Percentiles rank a stretch among this genome's conserved stretches.
phyloP scores from a whole-genome alignment of 2,329 filamentous ascomycete genomes.

The Verticillium longisporum region DNA sequence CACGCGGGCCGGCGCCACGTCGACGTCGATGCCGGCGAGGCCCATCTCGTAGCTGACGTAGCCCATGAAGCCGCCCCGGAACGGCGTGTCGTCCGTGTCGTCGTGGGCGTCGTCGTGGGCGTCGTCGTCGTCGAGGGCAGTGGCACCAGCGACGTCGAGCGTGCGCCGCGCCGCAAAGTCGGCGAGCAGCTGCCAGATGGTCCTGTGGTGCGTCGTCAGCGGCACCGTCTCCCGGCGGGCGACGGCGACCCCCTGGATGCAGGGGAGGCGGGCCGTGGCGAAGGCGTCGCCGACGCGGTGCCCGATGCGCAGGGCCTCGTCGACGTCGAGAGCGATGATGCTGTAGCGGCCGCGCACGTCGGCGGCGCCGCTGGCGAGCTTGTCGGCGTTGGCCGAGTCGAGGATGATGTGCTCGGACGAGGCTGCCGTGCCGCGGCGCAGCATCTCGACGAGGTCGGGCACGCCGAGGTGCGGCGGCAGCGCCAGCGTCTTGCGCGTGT shows the following conservation, averaged over 20 bases:
- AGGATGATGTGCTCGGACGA: constrained; percentile 44
- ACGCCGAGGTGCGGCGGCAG: constrained; percentile 40
- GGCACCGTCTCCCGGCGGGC: constrained; percentile 19
- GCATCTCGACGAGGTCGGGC: constrained; percentile 46
- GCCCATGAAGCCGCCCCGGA: constrained; percentile 79
- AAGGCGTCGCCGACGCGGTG: constrained; percentile 44
- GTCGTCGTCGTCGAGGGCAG: too few species aligned
- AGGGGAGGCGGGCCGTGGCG: constrained; percentile 21
- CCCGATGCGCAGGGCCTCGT: constrained; percentile 48
- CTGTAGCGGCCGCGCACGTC: constrained; percentile 58
- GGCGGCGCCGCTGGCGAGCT: constrained; percentile 27
- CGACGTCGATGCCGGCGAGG: constrained; percentile 50
- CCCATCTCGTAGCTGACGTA: constrained; percentile 83
- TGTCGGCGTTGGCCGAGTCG: constrained; percentile 51
- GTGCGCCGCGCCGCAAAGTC: constrained; percentile 30
- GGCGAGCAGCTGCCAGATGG: constrained; percentile 45
- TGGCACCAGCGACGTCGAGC: constrained; percentile 7
- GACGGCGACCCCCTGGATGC: constrained; percentile 5
- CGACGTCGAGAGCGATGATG: constrained; percentile 63
- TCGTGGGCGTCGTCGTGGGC: background rate
- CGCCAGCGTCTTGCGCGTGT: constrained; percentile 32
- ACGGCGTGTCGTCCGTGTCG: constrained; percentile 36
- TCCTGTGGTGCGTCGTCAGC: constrained; percentile 19
- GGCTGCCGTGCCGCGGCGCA: constrained; percentile 24
- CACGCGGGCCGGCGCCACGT: constrained; percentile 19